Percentiles rank a stretch among this genome's conserved stretches.
These are phyloP conservation scores for Lachancea meyersii DNA, from an alignment of 805 yeast genomes.

Conservation along the genomic window DNA sequence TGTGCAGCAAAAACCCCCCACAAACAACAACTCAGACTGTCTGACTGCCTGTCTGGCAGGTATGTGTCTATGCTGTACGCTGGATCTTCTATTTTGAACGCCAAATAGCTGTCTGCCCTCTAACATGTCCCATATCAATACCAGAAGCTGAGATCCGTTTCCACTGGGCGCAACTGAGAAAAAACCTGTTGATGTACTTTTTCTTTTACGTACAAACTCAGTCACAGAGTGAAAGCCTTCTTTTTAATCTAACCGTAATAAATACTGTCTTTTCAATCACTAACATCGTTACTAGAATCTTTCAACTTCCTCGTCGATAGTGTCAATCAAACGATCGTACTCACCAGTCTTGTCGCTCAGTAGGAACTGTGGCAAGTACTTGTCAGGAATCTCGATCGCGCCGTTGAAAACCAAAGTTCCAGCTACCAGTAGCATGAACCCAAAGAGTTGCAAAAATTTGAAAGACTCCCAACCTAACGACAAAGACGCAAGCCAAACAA, in stretches of 20 bases:
- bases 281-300: slow-evolving; percentile 20
- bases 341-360: slow-evolving; percentile 25
- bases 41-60: slow-evolving; percentile 50
- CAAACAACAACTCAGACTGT: slow-evolving; percentile 37
- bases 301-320: slow-evolving; percentile 40
- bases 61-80: slow-evolving; percentile 49
- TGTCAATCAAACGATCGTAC: slow-evolving; percentile 29
- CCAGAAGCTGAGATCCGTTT: too few species aligned
- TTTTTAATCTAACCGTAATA: neutral
- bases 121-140: neutral
- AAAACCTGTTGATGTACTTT: neutral
- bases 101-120: neutral
- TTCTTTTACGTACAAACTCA: neutral
- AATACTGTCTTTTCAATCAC: neutral
- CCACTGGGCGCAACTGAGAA: neutral
- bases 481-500: slow-evolving; percentile 71
- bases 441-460: slow-evolving; percentile 52
- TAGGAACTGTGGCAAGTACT: slow-evolving; percentile 45
- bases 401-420: slow-evolving; percentile 75
- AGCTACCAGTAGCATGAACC: slow-evolving; percentile 55
- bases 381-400: slow-evolving; percentile 46
- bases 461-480: slow-evolving; percentile 71
- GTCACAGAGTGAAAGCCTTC: neutral
- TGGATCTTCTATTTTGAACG: slow-evolving; percentile 43
- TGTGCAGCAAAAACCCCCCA: slow-evolving; percentile 44